Conservation (phyloP, 495 filamentous ascomycete genomes). For the Ramalina intermedia region DNA sequence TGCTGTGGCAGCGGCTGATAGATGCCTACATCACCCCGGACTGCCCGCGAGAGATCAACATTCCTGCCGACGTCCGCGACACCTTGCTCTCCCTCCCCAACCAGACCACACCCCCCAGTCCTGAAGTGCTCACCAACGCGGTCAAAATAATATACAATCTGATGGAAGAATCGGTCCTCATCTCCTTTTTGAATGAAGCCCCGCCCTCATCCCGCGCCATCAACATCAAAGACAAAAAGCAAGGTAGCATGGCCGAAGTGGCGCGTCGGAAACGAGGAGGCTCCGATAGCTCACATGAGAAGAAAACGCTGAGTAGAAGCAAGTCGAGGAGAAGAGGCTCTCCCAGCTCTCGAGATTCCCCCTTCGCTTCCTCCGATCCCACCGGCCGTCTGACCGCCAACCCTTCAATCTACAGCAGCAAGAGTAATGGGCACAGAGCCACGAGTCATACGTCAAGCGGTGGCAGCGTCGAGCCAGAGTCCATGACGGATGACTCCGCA, state of each 20-base stretch:
- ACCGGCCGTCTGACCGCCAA: constrained; percentile 15
- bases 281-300: constrained; percentile 15
- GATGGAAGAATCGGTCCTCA: constrained; percentile 90
- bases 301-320: constrained; percentile 8
- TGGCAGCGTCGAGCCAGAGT: constrained; percentile 25
- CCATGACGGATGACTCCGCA: constrained; percentile 35
- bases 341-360: constrained; percentile 28
- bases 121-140: constrained; percentile 72
- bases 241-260: constrained; percentile 5
- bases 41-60: constrained; percentile 80
- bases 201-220: constrained; percentile 31
- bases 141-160: constrained; percentile 82
- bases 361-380: constrained; percentile 13
- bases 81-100: constrained; percentile 52
- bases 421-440: constrained; percentile 22
- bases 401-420: constrained; percentile 16
- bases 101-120: constrained; percentile 52
- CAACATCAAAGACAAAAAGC: constrained; percentile 20
- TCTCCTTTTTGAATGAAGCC: constrained; percentile 55
- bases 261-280: constrained; percentile 19
- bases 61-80: constrained; percentile 76
- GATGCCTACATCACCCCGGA: constrained; percentile 36
- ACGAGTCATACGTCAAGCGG: constrained; percentile 24
- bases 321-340: constrained; percentile 28
- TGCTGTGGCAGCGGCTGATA: constrained; percentile 51